Percentiles rank a stretch among this genome's conserved stretches.
Evolutionary conservation across 352 stramenopile genomes (phyloP).

Genomic region (Thalassiosira exigua): DNA sequence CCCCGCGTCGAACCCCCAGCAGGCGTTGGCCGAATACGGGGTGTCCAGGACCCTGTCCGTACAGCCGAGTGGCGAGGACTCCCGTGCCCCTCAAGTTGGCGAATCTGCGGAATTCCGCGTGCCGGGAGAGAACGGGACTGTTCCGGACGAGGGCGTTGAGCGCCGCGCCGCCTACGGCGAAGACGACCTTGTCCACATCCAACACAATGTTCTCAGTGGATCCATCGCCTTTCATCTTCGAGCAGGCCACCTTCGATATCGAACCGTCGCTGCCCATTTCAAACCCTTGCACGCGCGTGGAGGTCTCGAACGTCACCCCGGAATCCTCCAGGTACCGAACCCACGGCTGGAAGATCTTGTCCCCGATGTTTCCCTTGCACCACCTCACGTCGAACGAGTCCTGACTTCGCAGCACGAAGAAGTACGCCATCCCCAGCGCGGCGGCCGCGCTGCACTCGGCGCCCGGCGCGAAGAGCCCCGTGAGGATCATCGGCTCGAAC

Average conservation of each 20-base stretch:
- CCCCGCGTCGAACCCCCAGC: constrained; percentile 81
- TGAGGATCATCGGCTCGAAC: constrained; percentile 85
- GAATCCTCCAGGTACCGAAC: constrained; percentile 59
- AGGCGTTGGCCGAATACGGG: constrained; percentile 82
- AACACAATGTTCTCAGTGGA: constrained; percentile 31
- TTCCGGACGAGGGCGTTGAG: constrained; percentile 72
- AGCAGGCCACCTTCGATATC: constrained; percentile 42
- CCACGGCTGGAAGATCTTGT: constrained; percentile 82
- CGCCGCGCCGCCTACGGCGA: constrained; percentile 73
- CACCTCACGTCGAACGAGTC: constrained; percentile 84
- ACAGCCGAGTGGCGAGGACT: constrained; percentile 79
- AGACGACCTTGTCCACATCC: constrained; percentile 75
- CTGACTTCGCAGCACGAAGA: constrained; percentile 82
- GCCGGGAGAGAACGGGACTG: constrained; percentile 59
- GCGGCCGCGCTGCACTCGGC: constrained; percentile 79
- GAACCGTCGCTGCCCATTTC: constrained; percentile 27
- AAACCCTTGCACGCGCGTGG: constrained; percentile 72
- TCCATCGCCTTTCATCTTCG: constrained; percentile 8
- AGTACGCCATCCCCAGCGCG: constrained; percentile 84
- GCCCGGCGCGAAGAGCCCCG: constrained; percentile 81
- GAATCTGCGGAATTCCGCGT: constrained; percentile 76
- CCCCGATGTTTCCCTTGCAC: constrained; percentile 77
- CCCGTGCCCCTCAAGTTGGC: constrained; percentile 79
- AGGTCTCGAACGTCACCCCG: constrained; percentile 62
- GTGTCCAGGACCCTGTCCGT: constrained; percentile 65